Percentiles rank a stretch among this genome's conserved stretches.
phyloP scores from a whole-genome alignment of 2,329 filamentous ascomycete species.

The Aphanocladium album region DNA sequence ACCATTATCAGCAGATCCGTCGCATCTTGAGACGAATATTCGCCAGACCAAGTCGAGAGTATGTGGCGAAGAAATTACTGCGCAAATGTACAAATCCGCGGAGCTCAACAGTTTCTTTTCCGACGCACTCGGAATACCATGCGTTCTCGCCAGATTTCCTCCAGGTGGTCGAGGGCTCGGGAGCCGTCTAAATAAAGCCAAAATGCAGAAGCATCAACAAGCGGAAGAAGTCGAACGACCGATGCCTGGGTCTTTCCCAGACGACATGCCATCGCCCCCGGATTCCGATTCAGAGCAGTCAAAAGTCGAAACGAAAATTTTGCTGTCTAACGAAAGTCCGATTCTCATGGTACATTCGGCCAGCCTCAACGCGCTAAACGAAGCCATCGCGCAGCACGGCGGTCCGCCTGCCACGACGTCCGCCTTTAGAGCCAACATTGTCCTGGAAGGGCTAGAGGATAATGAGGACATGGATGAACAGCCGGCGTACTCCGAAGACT shows the following conservation, averaged over 20 bases:
- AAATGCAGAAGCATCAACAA: slow-evolving; percentile 55
- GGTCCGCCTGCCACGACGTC: slow-evolving; percentile 63
- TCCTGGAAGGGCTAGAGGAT: slow-evolving; percentile 49
- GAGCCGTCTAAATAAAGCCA: slow-evolving; percentile 66
- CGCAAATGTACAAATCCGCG: slow-evolving; percentile 63
- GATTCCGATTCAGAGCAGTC: slow-evolving; percentile 50
- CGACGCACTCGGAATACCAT: slow-evolving; percentile 67
- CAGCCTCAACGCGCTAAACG: slow-evolving; percentile 75
- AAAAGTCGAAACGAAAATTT: slow-evolving; percentile 48
- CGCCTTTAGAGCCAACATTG: slow-evolving; percentile 85
- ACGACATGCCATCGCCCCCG: slow-evolving; percentile 45
- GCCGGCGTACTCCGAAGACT: slow-evolving; percentile 71
- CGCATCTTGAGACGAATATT: slow-evolving; percentile 41
- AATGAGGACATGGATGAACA: slow-evolving; percentile 31
- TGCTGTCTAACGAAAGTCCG: slow-evolving; percentile 89
- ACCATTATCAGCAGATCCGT: slow-evolving; percentile 65
- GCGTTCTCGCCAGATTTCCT: slow-evolving; percentile 79
- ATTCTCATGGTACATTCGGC: slow-evolving; percentile 79
- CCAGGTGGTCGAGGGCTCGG: slow-evolving; percentile 54
- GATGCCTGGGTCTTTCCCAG: slow-evolving; percentile 51
- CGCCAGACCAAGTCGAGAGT: slow-evolving; percentile 58
- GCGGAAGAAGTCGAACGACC: slow-evolving; percentile 16
- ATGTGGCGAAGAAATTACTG: slow-evolving; percentile 73
- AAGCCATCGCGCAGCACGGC: slow-evolving; percentile 57
- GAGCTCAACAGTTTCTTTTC: slow-evolving; percentile 75